These are phyloP conservation scores for Gastrodia elata DNA, from an alignment of 106 monocot species.

Conservation along the genomic window DNA sequence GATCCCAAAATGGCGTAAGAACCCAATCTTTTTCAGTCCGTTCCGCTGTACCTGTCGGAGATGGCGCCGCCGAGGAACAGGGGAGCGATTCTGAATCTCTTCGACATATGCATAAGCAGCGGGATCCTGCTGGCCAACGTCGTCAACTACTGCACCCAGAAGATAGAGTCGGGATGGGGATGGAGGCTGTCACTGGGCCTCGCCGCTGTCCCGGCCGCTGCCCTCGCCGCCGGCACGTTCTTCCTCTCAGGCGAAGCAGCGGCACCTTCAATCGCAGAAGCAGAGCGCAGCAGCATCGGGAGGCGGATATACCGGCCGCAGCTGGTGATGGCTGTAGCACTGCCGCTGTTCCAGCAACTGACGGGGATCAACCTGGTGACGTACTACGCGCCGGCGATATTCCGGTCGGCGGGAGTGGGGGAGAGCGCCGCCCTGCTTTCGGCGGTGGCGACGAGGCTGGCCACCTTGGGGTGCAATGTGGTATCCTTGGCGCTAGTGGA, in stretches of 20 bases:
- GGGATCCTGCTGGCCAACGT: constrained; percentile 32
- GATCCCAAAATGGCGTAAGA: background rate
- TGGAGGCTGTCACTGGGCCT: constrained; percentile 46
- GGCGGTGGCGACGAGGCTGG: background rate
- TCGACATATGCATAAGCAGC: constrained; percentile 11
- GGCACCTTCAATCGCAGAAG: constrained; percentile 16
- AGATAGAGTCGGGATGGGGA: constrained; percentile 26
- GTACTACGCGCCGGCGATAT: constrained; percentile 21
- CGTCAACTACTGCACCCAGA: constrained; percentile 31
- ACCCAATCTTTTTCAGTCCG: constrained; percentile 2
- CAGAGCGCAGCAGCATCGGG: background rate
- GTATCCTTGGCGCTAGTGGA: constrained; percentile 18
- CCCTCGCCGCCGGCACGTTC: constrained; percentile 21
- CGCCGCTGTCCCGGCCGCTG: constrained; percentile 23
- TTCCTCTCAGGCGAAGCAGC: constrained; percentile 31
- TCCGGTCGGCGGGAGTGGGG: constrained; percentile 8
- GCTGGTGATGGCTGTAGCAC: constrained; percentile 6
- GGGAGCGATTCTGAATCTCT: constrained; percentile 17
- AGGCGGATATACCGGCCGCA: constrained; percentile 11
- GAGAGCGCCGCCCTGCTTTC: constrained; percentile 14
- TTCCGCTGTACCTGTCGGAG: constrained; percentile 27
- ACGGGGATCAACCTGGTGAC: constrained; percentile 15
- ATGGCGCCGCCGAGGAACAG: constrained; percentile 14
- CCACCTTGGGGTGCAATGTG: background rate
- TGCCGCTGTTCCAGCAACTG: constrained; percentile 14